Percentiles rank a stretch among this genome's conserved stretches.
Evolutionary conservation across 1,139 yeast genomes (phyloP).

Genomic region (Casaregolazyma lundiana): DNA sequence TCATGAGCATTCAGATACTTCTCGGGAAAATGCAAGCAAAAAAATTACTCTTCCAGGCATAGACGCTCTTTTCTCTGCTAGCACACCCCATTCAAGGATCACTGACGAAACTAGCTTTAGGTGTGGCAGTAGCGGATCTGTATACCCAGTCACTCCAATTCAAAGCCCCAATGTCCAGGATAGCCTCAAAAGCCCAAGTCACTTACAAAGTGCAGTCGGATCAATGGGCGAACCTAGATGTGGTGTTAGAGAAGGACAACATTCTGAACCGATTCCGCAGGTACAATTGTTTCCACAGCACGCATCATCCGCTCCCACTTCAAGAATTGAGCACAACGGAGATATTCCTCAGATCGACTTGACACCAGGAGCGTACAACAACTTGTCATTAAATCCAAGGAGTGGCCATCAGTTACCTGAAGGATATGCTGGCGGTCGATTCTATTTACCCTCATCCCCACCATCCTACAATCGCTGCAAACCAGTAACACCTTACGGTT

Average conservation of each 20-base stretch:
- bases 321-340: neutral
- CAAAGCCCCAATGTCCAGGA: conserved; percentile 4
- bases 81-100: conserved; percentile 3
- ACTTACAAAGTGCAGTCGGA: neutral
- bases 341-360: neutral
- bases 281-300: neutral
- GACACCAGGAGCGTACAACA: neutral
- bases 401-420: neutral
- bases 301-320: neutral
- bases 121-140: conserved; percentile 4
- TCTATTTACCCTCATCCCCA: neutral
- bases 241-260: neutral
- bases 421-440: neutral
- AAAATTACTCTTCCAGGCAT: conserved; percentile 10
- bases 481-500: neutral
- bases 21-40: neutral
- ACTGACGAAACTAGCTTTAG: conserved; percentile 3
- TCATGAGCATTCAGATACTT: neutral
- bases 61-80: conserved; percentile 10
- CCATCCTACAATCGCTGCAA: neutral
- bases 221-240: neutral
- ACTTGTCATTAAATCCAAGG: neutral
- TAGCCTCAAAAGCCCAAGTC: neutral
- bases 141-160: conserved; percentile 10
- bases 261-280: neutral